Base-by-base conservation (phyloP, 176 grass and related monocot species). In the Oryza brachyantha region DNA sequence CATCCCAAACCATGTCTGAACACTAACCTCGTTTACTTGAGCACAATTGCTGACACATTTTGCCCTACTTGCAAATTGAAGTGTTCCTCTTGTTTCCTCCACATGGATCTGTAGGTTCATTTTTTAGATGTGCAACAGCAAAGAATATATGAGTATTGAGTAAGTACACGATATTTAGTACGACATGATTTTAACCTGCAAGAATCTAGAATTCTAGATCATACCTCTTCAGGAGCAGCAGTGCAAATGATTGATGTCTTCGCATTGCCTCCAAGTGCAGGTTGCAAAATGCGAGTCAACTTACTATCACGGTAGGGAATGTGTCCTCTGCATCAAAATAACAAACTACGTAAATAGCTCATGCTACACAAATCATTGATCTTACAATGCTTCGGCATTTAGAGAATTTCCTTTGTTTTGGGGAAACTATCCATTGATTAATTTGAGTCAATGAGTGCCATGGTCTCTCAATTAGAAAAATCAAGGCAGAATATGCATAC, bases 301-400 rank as follows among this genome's bases (percentile, higher is more conserved):
- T 99, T 99, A 89, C 96, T 99, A 73, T 99, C 96, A 62, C 96
- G 96, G 63, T 99, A 99, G 36, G 96, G 96, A 72, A 99, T 99
- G 74, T 99, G 96, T 32, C 96, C 92, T 81, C 96, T 99, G 73
- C 80, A 91, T 68, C 64, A 87, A 69, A 78, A 87, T 36, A 79
- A 31, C 52, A 72, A 57, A 54, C 59, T 64, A 80, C 35, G 2
- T 69, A 79, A 69, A 7, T 64, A 17, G 16, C 10, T 80, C 24
- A 82, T 29, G 37, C 14, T 14, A 29, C 22, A 19, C 27, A 46
- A 31, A 63, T 55, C 10, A 8, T 39, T 5, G 26, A 52, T 22
- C 7, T 68, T 79, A 75, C 7, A 41, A 64, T 16, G 39, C 39
- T 54, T 17, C 12, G 22, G 52, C 13, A 32, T 46, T 7, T 25